Conservation (phyloP, 169 alveolate species). For the Eimeria tenella region DNA sequence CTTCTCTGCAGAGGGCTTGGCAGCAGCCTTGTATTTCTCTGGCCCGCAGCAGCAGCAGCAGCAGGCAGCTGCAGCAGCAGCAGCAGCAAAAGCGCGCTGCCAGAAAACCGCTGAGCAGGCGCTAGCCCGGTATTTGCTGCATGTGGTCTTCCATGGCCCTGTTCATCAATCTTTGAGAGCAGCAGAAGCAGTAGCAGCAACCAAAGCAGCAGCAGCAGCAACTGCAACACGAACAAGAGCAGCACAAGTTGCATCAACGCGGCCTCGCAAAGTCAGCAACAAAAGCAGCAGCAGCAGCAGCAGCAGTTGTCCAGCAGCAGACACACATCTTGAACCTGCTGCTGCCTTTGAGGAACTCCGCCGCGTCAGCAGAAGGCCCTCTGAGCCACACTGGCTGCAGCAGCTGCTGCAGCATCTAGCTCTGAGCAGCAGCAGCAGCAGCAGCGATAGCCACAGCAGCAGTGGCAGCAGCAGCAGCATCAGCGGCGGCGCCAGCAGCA, state of each 20-base stretch:
- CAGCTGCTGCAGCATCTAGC: constrained; percentile 15
- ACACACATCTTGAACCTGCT: neutral
- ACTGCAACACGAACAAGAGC: neutral
- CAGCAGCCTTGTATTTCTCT: neutral
- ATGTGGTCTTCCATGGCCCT: neutral
- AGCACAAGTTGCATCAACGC: too few species aligned
- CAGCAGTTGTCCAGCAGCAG: constrained; percentile 4
- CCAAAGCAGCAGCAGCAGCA: neutral
- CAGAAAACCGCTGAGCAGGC: too few species aligned
- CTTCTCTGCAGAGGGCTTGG: neutral
- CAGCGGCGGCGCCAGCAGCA: too few species aligned
- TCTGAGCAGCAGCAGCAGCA: constrained; percentile 22
- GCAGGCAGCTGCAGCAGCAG: constrained; percentile 1
- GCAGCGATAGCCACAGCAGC: neutral
- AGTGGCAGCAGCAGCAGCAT: constrained; percentile 41
- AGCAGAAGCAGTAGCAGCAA: neutral
- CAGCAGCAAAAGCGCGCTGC: neutral
- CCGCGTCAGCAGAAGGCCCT: neutral
- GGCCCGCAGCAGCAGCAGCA: constrained; percentile 5
- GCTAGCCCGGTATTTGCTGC: constrained; percentile 24
- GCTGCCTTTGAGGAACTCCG: neutral
- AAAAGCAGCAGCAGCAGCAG: constrained; percentile 18
- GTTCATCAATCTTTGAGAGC: neutral
- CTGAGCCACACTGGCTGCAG: neutral
- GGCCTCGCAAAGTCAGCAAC: too few species aligned